Conservation (phyloP, 1,284 basidiomycete species). For the Rhizopogon parksii region DNA sequence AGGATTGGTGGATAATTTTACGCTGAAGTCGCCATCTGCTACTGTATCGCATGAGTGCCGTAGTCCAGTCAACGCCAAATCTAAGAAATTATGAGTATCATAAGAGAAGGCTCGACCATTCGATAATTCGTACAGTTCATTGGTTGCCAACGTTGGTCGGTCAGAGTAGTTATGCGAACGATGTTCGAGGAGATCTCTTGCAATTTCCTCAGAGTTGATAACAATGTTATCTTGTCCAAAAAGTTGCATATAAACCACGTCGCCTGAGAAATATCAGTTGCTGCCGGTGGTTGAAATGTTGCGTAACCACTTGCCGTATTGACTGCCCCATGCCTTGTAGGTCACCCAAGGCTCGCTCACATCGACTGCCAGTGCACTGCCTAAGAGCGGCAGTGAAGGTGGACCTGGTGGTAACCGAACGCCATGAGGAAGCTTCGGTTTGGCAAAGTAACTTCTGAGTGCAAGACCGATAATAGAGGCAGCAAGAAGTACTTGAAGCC, state of each 20-base stretch:
- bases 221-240: constrained; percentile 32
- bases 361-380: constrained; percentile 14
- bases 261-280: constrained; percentile 16
- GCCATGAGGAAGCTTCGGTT: background rate
- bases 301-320: constrained; percentile 7
- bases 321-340: constrained; percentile 16
- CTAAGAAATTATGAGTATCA: constrained; percentile 20
- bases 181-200: constrained; percentile 36
- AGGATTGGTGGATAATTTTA: constrained; percentile 31
- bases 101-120: constrained; percentile 19
- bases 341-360: constrained; percentile 13
- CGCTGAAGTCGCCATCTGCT: constrained; percentile 35
- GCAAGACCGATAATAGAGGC: background rate
- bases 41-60: constrained; percentile 32
- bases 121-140: constrained; percentile 7
- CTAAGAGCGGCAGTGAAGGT: constrained; percentile 12
- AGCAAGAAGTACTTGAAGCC: background rate
- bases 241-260: constrained; percentile 24
- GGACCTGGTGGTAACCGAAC: constrained; percentile 18
- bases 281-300: background rate
- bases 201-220: constrained; percentile 32
- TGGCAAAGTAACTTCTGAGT: background rate
- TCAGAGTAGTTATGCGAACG: constrained; percentile 33
- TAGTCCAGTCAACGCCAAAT: constrained; percentile 34
- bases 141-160: constrained; percentile 27